These are phyloP conservation scores for Hypoxylon cercidicola DNA, from an alignment of 495 filamentous ascomycete genomes.

Conservation along the genomic window DNA sequence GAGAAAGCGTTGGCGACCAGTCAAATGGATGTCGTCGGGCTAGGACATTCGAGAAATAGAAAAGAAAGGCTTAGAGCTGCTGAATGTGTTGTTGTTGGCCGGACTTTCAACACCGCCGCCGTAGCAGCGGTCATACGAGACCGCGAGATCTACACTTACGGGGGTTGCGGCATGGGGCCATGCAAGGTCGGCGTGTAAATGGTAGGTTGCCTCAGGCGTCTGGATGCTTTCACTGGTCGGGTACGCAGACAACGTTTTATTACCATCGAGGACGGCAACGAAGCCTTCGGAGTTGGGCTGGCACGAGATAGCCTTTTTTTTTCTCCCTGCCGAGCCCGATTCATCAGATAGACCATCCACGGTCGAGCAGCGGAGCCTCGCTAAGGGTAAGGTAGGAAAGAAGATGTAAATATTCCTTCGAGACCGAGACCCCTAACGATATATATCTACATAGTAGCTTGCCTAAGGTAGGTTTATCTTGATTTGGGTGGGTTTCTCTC, in stretches of 20 bases:
- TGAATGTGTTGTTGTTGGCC: conserved; percentile 28
- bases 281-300: conserved; percentile 4
- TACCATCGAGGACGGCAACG: conserved; percentile 24
- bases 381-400: not conserved
- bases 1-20: conserved; percentile 23
- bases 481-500: conserved; percentile 38
- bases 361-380: no score
- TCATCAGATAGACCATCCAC: not conserved
- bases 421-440: conserved; percentile 28
- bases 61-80: conserved; percentile 13
- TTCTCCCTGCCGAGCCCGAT: not conserved
- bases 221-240: conserved; percentile 32
- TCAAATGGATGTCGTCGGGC: conserved; percentile 18
- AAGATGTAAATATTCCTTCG: conserved; percentile 4
- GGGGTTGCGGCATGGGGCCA: conserved; percentile 35
- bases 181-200: conserved; percentile 44
- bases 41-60: conserved; percentile 4
- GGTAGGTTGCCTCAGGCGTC: conserved; percentile 35
- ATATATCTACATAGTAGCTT: conserved; percentile 10
- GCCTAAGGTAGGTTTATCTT: conserved; percentile 26
- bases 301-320: no score
- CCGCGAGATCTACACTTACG: conserved; percentile 37
- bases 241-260: conserved; percentile 29
- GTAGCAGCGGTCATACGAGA: conserved; percentile 21
- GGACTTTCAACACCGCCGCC: conserved; percentile 35